Evolutionary conservation across 495 filamentous ascomycete species (phyloP), one percentile per base, ranked within the genome.

Genomic region (Penicillium egyptiacum): DNA sequence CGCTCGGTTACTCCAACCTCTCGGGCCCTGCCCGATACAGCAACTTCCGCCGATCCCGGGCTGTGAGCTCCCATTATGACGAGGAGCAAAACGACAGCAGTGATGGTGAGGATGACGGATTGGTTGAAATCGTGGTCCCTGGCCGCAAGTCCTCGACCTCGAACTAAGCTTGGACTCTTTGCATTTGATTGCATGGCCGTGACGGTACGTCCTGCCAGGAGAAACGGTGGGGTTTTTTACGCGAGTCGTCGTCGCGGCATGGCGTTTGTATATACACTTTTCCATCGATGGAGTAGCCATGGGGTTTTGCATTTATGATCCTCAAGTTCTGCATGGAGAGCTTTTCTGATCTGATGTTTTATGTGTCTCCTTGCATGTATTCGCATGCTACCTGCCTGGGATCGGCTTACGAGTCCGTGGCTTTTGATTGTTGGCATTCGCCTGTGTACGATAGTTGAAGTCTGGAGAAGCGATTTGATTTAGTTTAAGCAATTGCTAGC

Each of bases 101-200:
- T 40, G 77, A 78, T 33, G 77, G 75, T 12, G 76, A 79, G 45
- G 75, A 78, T 55, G 77, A 79, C 19, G 77, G 77, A 20, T 64
- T 79, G 11, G 77, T 79, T n/a, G 77, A 79, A 55, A 80, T 79
- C 12, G 55, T 75, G 22, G 75, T 78, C 16, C 76, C 76, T 26
- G 71, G 72, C 30, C 68, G 70, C 45, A 79, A 73, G 58, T 68
- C 75, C 37, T 69, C 70, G 42, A 67, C 64, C 41, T 67, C 66
- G 16, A 63, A 66, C 35, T 61, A 61, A 40, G 25, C 22, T 3
- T n/a, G 39, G 39, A 26, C 4, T 30, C 23, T 53, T 53, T 48
- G 45, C 45, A 31, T 48, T 48, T 48, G 28, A 31, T 30, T 48
- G n/a, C 45, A 17, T 33, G 45, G 45, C 19, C 45, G 5, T 48